Percentiles rank a stretch among this genome's conserved stretches.
These are phyloP conservation scores for Cryptococcus jaspeensis DNA, from an alignment of 1,284 basidiomycete genomes.

Conservation along the genomic window DNA sequence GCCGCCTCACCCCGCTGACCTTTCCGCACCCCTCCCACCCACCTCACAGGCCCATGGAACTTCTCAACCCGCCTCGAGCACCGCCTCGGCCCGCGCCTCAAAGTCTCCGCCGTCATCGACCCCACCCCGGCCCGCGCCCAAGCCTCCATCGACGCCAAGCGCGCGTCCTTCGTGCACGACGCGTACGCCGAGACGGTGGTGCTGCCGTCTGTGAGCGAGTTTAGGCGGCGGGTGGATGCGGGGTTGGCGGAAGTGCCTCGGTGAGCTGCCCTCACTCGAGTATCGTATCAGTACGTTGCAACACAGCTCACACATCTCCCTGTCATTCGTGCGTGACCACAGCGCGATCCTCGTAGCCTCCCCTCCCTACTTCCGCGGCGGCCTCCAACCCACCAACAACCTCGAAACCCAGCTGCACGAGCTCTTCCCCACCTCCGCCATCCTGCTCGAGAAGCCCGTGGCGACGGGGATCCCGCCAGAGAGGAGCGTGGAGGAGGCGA, in stretches of 20 bases:
- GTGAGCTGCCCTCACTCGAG: too few species aligned
- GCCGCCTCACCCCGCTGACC: too few species aligned
- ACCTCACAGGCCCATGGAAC: conserved; percentile 48
- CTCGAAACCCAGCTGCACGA: conserved; percentile 85
- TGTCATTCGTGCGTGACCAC: too few species aligned
- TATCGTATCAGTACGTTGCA: too few species aligned
- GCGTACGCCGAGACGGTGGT: conserved; percentile 84
- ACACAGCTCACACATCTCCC: too few species aligned
- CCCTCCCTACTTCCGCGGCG: conserved; percentile 88
- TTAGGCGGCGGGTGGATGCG: conserved; percentile 54
- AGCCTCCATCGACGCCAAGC: conserved; percentile 77
- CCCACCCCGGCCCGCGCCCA: conserved; percentile 77
- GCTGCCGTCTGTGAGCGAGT: conserved; percentile 75
- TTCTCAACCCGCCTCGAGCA: conserved; percentile 35
- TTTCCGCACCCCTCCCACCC: too few species aligned
- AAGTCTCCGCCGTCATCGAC: conserved; percentile 89
- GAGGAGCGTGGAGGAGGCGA: conserved; percentile 48
- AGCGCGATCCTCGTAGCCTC: conserved; percentile 82
- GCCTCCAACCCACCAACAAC: conserved; percentile 68
- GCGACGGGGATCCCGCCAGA: conserved; percentile 52
- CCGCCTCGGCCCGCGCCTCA: conserved; percentile 88
- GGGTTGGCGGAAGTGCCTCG: conserved; percentile 52
- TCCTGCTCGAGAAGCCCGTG: conserved; percentile 84
- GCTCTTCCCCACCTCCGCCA: conserved; percentile 76
- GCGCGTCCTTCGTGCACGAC: conserved; percentile 75